These are phyloP conservation scores for Borealophlyctis nickersoniae DNA, from an alignment of 192 early-diverging fungal genomes.

Conservation along the genomic window DNA sequence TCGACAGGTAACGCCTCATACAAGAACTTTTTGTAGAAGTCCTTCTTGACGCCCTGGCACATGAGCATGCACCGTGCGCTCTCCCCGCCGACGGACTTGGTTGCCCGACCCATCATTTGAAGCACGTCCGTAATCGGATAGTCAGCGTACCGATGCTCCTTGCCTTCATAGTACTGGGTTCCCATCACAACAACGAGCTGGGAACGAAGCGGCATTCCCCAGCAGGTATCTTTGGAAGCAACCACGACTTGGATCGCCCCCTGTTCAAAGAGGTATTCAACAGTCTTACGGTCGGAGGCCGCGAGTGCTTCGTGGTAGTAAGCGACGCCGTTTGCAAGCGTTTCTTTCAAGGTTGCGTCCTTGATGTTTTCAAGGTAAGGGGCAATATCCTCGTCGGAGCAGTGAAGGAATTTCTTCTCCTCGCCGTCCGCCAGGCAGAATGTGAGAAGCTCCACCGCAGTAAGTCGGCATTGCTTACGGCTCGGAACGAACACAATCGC, in stretches of 20 bases:
- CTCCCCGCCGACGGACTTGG: slow-evolving; percentile 54
- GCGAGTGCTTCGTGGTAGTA: slow-evolving; percentile 90
- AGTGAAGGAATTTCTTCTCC: slow-evolving; percentile 71
- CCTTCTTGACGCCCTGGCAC: slow-evolving; percentile 92
- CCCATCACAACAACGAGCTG: slow-evolving; percentile 94
- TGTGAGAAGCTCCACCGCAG: slow-evolving; percentile 82
- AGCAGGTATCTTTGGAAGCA: slow-evolving; percentile 86
- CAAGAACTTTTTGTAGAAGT: slow-evolving; percentile 97
- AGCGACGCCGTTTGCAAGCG: slow-evolving; percentile 78
- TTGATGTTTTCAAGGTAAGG: slow-evolving; percentile 59
- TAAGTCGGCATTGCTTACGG: slow-evolving; percentile 80
- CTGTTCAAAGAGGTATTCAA: slow-evolving; percentile 68
- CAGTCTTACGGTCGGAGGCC: slow-evolving; percentile 67
- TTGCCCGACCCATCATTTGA: slow-evolving; percentile 98
- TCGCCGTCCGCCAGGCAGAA: slow-evolving; percentile 75
- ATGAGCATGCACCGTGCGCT: slow-evolving; percentile 82
- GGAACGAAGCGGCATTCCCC: slow-evolving; percentile 79
- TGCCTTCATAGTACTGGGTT: slow-evolving; percentile 89
- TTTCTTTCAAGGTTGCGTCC: slow-evolving; percentile 70
- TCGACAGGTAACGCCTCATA: slow-evolving; percentile 95
- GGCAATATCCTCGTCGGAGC: slow-evolving; percentile 60
- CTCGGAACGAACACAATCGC: slow-evolving; percentile 92
- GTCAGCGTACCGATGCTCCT: slow-evolving; percentile 94
- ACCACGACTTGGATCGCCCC: slow-evolving; percentile 87
- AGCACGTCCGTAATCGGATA: slow-evolving; percentile 93